These are phyloP conservation scores for Chlorella sp. DNA, from an alignment of 139 green algal species.

Conservation along the genomic window DNA sequence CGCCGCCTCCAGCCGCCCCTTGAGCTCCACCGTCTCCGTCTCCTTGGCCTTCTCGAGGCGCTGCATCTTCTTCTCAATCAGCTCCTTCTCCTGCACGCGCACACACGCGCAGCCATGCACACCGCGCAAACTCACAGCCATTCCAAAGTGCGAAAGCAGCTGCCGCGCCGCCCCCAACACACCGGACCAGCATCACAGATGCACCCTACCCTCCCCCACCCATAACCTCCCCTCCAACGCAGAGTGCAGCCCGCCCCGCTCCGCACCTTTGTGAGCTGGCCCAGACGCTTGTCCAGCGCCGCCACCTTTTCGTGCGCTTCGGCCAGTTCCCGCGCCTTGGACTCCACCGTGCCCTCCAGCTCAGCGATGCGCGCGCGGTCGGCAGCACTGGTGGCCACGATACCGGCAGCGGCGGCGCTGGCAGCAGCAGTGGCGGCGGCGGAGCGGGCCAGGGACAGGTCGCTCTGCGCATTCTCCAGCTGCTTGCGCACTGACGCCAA, in stretches of 20 bases:
- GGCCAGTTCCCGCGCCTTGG: slow-evolving; percentile 34
- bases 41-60: slow-evolving; percentile 61
- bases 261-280: slow-evolving; percentile 5
- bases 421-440: slow-evolving; percentile 11
- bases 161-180: too few relatives aligned
- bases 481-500: slow-evolving; percentile 41
- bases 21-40: slow-evolving; percentile 31
- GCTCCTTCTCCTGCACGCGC: slow-evolving; percentile 25
- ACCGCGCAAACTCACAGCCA: too few relatives aligned
- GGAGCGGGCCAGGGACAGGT: slow-evolving; percentile 18
- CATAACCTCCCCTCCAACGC: too few relatives aligned
- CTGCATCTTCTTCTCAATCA: slow-evolving; percentile 80
- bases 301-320: slow-evolving; percentile 25
- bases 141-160: too few relatives aligned
- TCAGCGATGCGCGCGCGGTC: slow-evolving; percentile 26
- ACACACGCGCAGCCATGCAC: too few relatives aligned
- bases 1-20: slow-evolving; percentile 33
- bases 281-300: neutral
- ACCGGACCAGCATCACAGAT: too few relatives aligned
- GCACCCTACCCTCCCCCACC: too few relatives aligned
- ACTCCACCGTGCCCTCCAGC: slow-evolving; percentile 34
- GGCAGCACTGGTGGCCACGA: neutral
- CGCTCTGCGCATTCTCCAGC: slow-evolving; percentile 36
- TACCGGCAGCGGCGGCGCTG: neutral
- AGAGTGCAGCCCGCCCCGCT: neutral